Percentiles rank a stretch among this genome's conserved stretches.
Evolutionary conservation across 2,329 filamentous ascomycete genomes (phyloP).

Genomic region (Drechmeria coniospora): DNA sequence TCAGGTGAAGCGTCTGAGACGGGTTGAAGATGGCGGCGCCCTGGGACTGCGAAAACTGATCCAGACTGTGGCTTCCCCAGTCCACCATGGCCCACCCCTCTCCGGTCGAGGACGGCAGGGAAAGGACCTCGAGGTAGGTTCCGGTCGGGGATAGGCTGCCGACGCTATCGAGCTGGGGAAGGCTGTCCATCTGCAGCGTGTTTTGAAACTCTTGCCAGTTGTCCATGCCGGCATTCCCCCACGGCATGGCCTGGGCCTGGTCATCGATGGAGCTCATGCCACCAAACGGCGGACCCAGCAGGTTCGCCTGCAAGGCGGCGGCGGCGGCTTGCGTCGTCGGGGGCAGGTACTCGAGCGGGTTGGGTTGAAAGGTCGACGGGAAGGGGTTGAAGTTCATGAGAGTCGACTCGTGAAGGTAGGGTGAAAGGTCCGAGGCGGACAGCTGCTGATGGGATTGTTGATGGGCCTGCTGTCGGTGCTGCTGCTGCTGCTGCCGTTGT

Average conservation of each 20-base stretch:
- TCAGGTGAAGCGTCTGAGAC: constrained; percentile 73
- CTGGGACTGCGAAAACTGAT: constrained; percentile 41
- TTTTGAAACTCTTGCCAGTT: constrained; percentile 71
- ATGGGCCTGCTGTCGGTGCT: constrained; percentile 15
- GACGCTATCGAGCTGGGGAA: constrained; percentile 24
- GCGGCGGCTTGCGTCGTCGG: constrained; percentile 47
- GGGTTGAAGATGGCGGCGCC: constrained; percentile 76
- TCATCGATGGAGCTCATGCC: constrained; percentile 42
- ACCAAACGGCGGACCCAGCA: constrained; percentile 49
- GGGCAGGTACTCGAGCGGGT: constrained; percentile 44
- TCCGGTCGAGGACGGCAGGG: constrained; percentile 65
- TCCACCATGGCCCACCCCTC: constrained; percentile 80
- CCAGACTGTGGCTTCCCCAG: constrained; percentile 49
- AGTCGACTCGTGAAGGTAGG: constrained; percentile 41
- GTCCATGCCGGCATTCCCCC: constrained; percentile 46
- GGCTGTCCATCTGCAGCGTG: constrained; percentile 34
- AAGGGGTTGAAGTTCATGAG: constrained; percentile 41
- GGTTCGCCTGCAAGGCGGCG: constrained; percentile 45
- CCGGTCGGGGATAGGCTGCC: constrained; percentile 30
- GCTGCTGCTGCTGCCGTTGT: constrained; percentile 9
- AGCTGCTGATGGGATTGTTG: constrained; percentile 16
- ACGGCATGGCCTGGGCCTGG: constrained; percentile 39
- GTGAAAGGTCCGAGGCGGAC: constrained; percentile 29
- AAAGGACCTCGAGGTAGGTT: constrained; percentile 69
- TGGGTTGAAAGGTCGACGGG: constrained; percentile 34